Base-by-base conservation (phyloP, 148 eudicot genomes). In the Dianthus caryophyllus region DNA sequence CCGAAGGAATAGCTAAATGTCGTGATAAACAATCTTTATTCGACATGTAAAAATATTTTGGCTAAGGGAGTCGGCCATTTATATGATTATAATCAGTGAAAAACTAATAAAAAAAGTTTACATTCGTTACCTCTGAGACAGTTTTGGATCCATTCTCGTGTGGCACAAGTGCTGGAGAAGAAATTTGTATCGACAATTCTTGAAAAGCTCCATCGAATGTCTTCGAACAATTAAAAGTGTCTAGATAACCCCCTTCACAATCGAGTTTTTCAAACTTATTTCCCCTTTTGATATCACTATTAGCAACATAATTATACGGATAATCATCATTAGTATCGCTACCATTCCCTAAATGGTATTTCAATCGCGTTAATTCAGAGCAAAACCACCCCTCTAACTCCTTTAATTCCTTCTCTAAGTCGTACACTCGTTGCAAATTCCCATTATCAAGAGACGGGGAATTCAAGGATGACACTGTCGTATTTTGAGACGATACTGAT, bases 371-470 rank as follows among this genome's bases (percentile, higher is more conserved):
- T 16, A 73, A 16, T 20, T 73, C 77, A 9, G 33, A 26, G 21
- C 65, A 54, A 39, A 73, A 43, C 77, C 71, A 67, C 24, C 11
- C 67, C 62, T 73, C 77, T 39, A 73, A n/a, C 72, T 73, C 72
- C n/a, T 38, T 26, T 39, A 73, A 27, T 51, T 73, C 67, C 25
- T 10, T 60, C 59, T 73, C 77, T 49, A 73, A 41, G 38, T 73
- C 67, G 24, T 48, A 50, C 61, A 67, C 61, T 15, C 72, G 47
- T 52, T 20, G 54, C 24, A 57, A 39, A 26, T 67, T 65, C 67
- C 56, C 49, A 20, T 29, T 47, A 2, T n/a, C n/a, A n/a, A 3
- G 18, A 22, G 30, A 20, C 0, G 67, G 29, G 54, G 46, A 0
- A 14, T 72, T 38, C 27, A 33, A 9, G 1, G 48, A 46, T 11